These are phyloP conservation scores for Panaeolus cyanescens DNA, from an alignment of 768 basidiomycete genomes.

Conservation along the genomic window DNA sequence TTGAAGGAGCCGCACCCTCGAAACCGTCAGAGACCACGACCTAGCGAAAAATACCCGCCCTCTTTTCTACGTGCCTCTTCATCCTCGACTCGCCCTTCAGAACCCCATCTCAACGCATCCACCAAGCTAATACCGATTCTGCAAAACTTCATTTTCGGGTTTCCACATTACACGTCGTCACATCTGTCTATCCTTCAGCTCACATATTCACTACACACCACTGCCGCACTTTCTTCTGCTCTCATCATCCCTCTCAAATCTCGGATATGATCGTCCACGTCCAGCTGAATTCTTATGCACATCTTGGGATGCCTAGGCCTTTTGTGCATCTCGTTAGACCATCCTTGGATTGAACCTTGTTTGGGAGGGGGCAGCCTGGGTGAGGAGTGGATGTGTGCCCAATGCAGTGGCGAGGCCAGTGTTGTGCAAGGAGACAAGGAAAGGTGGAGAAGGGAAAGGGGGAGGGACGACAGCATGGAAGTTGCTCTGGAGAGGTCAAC, in stretches of 20 bases:
- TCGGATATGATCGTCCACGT: constrained; percentile 62
- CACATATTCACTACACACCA: constrained; percentile 66
- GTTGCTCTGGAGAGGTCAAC: constrained; percentile 10
- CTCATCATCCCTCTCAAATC: constrained; percentile 68
- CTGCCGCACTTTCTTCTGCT: constrained; percentile 50
- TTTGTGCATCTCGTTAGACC: constrained; percentile 79
- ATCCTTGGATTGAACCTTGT: constrained; percentile 78
- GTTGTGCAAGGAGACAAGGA: constrained; percentile 29
- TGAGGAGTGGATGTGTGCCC: constrained; percentile 63
- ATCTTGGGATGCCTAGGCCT: constrained; percentile 81
- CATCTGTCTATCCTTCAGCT: constrained; percentile 53
- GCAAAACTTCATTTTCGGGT: not conserved
- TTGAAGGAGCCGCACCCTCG: constrained; percentile 38
- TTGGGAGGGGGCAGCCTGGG: constrained; percentile 72
- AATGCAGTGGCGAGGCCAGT: constrained; percentile 66
- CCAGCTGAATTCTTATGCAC: constrained; percentile 85
- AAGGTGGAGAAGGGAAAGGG: constrained; percentile 12
- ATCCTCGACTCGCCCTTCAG: constrained; percentile 14
- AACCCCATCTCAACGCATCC: constrained; percentile 17
- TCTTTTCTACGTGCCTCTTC: constrained; percentile 84
- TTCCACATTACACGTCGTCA: constrained; percentile 13
- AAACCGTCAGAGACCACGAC: constrained; percentile 22
- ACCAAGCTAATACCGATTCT: constrained; percentile 18
- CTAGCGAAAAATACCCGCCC: constrained; percentile 61
- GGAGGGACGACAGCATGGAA: constrained; percentile 13